Base-by-base conservation (phyloP, 768 basidiomycete species). In the Macrolepiota dolichaula region DNA sequence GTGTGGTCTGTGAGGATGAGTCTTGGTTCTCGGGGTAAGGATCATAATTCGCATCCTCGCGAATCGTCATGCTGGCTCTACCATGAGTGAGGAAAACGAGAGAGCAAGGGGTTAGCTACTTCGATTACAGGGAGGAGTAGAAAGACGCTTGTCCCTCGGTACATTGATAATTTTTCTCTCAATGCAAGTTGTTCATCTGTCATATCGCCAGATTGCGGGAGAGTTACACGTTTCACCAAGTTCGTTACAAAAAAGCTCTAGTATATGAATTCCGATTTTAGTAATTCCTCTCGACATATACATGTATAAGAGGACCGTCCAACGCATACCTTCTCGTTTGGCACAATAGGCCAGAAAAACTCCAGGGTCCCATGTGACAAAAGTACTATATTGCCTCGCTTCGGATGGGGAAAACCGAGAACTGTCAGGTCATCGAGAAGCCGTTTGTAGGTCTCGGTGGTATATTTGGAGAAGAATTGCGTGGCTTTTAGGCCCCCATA, bases 321-420 rank as follows among this genome's bases (percentile, higher is more conserved):
- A n/a, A 64, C 69, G n/a, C n/a, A 25, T 51, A 74, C 72, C 25
- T 63, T 63, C 44, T 69, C 42, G 25, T 58, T 55, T 38, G 37
- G 57, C 1, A 64, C 63, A 9, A 63, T 58, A 9, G 65, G 61
- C 73, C 73, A 74, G 5, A 62, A 63, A 36, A 70, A 70, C 57
- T 73, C 68, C 12, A 77, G 66, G 22, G 68, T 66, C 11, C 76
- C 76, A 38, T 71, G 66, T 11, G 69, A 72, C 13, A 74, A 64
- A 35, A 79, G 67, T 11, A 51, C 57, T 24, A 74, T 70, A 44
- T 76, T 77, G 1, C 64, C 68, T 29, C 57, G 62, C 65, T 78
- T 80, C 0, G 79, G 79, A 47, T 71, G 72, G 0, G 79, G 76
- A 9, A 79, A 61, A 57, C 74, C 77, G n/a, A 82, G 66, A 0